Conservation (phyloP, 139 green algal species). For the Haematococcus lacustris region DNA sequence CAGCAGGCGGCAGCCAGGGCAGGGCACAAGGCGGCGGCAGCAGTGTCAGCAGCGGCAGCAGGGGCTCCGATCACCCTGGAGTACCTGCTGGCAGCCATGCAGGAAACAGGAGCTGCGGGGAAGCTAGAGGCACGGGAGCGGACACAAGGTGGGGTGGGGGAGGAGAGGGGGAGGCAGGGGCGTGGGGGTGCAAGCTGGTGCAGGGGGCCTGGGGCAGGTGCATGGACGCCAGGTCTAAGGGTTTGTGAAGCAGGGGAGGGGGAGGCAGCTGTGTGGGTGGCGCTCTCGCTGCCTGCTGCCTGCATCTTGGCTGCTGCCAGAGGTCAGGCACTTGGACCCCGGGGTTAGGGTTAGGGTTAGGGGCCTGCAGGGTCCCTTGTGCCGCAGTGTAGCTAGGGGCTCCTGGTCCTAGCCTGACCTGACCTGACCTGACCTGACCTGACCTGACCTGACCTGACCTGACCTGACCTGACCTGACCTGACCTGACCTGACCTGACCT, state of each 20-base stretch:
- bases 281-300: background rate
- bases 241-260: background rate
- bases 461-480: too few relatives aligned
- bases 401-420: too few relatives aligned
- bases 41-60: background rate
- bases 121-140: background rate
- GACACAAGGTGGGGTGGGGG: too few relatives aligned
- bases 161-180: too few relatives aligned
- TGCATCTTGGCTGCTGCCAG: background rate
- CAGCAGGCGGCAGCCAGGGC: background rate
- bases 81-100: background rate
- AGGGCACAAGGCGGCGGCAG: background rate
- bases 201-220: background rate
- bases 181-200: background rate
- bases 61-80: background rate
- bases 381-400: too few relatives aligned
- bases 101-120: slow-evolving; percentile 1
- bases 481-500: too few relatives aligned
- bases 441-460: too few relatives aligned
- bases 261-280: background rate
- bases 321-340: too few relatives aligned
- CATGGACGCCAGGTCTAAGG: background rate
- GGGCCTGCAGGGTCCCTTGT: too few relatives aligned
- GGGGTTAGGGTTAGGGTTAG: too few relatives aligned
- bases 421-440: too few relatives aligned